phyloP scores from a whole-genome alignment of 1,284 basidiomycete genomes.

The Ceratobasidium sp. region DNA sequence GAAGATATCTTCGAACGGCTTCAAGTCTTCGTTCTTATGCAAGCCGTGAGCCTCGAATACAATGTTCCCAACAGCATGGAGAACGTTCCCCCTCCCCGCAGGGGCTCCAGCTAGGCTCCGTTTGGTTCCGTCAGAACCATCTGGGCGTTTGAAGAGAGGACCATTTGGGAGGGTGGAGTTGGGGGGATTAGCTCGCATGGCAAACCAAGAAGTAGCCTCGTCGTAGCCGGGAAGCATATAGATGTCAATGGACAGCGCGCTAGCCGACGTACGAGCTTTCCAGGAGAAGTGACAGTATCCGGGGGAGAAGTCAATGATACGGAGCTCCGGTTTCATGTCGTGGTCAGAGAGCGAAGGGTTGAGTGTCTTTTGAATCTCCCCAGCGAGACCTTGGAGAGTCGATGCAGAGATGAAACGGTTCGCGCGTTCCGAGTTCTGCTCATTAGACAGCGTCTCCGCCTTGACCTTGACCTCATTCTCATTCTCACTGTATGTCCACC shows the following conservation, averaged over 20 bases:
- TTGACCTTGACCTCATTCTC: no score
- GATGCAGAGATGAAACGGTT: background rate
- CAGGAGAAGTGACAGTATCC: slow-evolving; percentile 7
- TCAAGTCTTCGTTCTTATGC: background rate
- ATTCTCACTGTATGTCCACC: no score
- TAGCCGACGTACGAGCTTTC: background rate
- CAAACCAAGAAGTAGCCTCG: background rate
- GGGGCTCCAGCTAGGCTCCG: background rate
- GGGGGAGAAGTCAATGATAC: background rate
- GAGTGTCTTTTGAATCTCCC: background rate
- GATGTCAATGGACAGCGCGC: background rate
- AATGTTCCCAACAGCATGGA: background rate
- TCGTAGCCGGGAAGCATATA: background rate
- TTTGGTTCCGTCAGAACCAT: background rate
- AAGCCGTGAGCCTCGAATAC: background rate
- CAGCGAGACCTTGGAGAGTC: background rate
- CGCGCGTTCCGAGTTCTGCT: no score
- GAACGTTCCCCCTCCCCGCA: background rate
- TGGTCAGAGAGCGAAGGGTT: no score
- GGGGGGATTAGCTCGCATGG: background rate
- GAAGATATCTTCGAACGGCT: background rate
- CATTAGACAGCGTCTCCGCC: no score
- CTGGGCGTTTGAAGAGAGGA: background rate
- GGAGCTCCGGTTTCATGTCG: background rate
- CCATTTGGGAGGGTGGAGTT: background rate